Percentiles rank a stretch among this genome's conserved stretches.
Evolutionary conservation across 352 stramenopile species (phyloP).

Genomic region (Peronospora tabacina): DNA sequence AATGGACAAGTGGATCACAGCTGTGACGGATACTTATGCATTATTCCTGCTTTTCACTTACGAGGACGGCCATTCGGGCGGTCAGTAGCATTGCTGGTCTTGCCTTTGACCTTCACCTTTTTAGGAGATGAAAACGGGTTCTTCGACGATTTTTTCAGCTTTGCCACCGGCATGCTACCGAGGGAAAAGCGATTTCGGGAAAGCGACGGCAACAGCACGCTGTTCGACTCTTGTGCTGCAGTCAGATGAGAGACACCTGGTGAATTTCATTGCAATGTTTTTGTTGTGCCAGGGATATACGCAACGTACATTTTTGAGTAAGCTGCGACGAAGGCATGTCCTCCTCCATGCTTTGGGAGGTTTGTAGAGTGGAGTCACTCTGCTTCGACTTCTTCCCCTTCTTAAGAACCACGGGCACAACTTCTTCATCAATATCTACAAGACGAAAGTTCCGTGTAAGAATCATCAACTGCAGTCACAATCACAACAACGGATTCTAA

Average conservation of each 20-base stretch:
- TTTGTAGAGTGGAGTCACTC: constrained; percentile 19
- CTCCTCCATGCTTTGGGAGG: constrained; percentile 40
- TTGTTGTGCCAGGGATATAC: neutral
- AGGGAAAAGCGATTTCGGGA: constrained; percentile 72
- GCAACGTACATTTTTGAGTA: constrained; percentile 41
- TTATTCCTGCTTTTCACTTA: constrained; percentile 28
- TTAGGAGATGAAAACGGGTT: constrained; percentile 55
- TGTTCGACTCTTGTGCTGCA: constrained; percentile 49
- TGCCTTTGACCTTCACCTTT: constrained; percentile 11
- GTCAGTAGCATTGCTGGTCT: constrained; percentile 7
- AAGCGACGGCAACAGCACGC: constrained; percentile 48
- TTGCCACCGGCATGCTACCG: constrained; percentile 64
- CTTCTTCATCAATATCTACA: constrained; percentile 30
- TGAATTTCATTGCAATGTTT: constrained; percentile 1
- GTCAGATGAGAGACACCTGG: neutral
- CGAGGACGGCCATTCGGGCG: constrained; percentile 23
- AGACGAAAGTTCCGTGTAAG: constrained; percentile 9
- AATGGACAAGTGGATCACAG: constrained; percentile 11
- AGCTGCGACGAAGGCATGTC: constrained; percentile 43
- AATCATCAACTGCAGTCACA: constrained; percentile 19
- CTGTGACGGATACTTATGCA: neutral
- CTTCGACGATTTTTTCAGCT: constrained; percentile 75
- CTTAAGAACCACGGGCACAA: constrained; percentile 16
- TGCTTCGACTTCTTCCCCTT: constrained; percentile 30
- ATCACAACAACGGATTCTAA: constrained; percentile 32